These are phyloP conservation scores for Sesbania bispinosa DNA, from an alignment of 306 rosid species.

Conservation along the genomic window DNA sequence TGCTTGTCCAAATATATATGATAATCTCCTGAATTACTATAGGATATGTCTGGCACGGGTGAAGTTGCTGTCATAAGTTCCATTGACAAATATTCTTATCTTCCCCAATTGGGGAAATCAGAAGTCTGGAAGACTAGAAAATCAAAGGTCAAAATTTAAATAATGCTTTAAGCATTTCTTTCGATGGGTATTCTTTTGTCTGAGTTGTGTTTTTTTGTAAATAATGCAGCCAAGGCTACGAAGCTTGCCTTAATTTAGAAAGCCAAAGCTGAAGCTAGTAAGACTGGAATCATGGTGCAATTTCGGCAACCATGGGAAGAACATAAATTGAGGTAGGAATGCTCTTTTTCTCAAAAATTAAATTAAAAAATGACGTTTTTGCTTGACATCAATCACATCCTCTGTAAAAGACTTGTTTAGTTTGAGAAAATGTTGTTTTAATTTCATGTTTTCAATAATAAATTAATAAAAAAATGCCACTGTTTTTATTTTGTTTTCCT, in stretches of 20 bases:
- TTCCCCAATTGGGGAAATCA: conserved; percentile 31
- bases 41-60: conserved; percentile 43
- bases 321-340: conserved; percentile 10
- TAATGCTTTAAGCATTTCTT: conserved; percentile 1
- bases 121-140: conserved; percentile 65
- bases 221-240: conserved; percentile 46
- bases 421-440: not conserved
- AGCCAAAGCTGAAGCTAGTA: conserved; percentile 12
- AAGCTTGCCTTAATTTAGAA: conserved; percentile 9
- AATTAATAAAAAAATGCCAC: not conserved
- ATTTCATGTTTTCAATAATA: not conserved
- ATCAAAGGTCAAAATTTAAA: conserved; percentile 50
- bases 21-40: conserved; percentile 25
- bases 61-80: conserved; percentile 37
- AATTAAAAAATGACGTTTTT: not conserved
- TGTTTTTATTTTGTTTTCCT: not conserved
- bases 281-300: not conserved
- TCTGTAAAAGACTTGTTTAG: not conserved
- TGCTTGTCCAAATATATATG: not conserved
- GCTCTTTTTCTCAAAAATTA: not conserved
- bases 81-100: conserved; percentile 49
- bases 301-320: not conserved
- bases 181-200: conserved; percentile 1
- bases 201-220: conserved; percentile 20
- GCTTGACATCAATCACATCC: not conserved